Percentiles rank a stretch among this genome's conserved stretches.
These are phyloP conservation scores for Globisporangium cystogenes DNA, from an alignment of 352 stramenopile species.

Conservation along the genomic window DNA sequence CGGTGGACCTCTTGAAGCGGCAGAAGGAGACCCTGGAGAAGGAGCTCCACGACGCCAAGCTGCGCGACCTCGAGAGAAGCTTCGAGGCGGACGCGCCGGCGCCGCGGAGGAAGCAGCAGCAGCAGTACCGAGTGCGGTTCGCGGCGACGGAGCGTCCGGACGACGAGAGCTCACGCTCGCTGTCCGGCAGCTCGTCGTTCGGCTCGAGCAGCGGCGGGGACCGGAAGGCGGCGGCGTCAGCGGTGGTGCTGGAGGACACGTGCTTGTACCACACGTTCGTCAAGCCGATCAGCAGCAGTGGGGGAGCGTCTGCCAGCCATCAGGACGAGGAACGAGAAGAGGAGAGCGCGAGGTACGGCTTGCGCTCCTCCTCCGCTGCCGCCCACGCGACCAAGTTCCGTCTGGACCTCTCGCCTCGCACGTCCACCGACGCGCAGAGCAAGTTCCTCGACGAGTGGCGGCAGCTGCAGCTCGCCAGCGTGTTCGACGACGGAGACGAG, in stretches of 20 bases:
- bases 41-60: constrained; percentile 33
- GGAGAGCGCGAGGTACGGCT: neutral
- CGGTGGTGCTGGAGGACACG: constrained; percentile 1
- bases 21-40: constrained; percentile 35
- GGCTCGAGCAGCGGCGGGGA: neutral
- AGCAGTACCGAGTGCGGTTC: constrained; percentile 5
- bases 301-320: neutral
- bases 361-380: neutral
- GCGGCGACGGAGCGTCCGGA: neutral
- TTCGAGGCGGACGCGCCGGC: constrained; percentile 15
- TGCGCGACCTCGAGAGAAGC: constrained; percentile 36
- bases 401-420: constrained; percentile 1
- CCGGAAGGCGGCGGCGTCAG: neutral
- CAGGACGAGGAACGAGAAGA: neutral
- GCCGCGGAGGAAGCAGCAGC: neutral
- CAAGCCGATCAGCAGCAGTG: neutral
- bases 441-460: constrained; percentile 13
- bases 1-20: constrained; percentile 28
- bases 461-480: constrained; percentile 6
- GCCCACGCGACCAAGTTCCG: neutral
- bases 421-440: constrained; percentile 5
- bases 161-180: neutral
- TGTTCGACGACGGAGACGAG: constrained; percentile 5
- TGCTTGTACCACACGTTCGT: constrained; percentile 15
- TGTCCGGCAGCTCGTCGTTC: neutral